Evolutionary conservation across 768 basidiomycete species (phyloP).

Genomic region (Leucocoprinus sp.): DNA sequence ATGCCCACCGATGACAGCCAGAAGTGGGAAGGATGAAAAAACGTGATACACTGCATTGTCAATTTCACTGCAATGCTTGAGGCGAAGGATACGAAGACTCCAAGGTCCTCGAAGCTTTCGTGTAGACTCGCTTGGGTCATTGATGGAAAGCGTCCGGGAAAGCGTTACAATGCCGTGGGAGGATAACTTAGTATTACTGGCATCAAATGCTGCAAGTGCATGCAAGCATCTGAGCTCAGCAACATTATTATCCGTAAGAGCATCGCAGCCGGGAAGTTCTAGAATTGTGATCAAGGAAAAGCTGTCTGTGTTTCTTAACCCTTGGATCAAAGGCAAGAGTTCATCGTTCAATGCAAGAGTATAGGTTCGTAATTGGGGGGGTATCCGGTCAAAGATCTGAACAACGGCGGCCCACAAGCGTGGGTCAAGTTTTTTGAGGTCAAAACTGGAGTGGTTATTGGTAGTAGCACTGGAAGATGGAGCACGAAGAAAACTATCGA

Average conservation of each 20-base stretch:
- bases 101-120: slow-evolving; percentile 38
- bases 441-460: slow-evolving; percentile 24
- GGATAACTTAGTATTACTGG: slow-evolving; percentile 43
- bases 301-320: slow-evolving; percentile 40
- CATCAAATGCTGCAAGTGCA: slow-evolving; percentile 56
- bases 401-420: slow-evolving; percentile 53
- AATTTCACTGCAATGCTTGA: slow-evolving; percentile 46
- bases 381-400: slow-evolving; percentile 52
- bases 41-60: slow-evolving; percentile 32
- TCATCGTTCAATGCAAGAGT: slow-evolving; percentile 45
- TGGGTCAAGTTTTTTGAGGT: slow-evolving; percentile 35
- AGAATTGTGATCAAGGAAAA: slow-evolving; percentile 64
- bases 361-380: slow-evolving; percentile 31
- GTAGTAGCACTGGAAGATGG: not conserved
- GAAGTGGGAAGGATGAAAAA: slow-evolving; percentile 44
- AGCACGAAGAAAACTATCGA: not conserved
- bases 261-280: slow-evolving; percentile 43
- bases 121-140: slow-evolving; percentile 17
- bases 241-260: slow-evolving; percentile 54
- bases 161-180: slow-evolving; percentile 46
- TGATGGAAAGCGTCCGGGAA: slow-evolving; percentile 35
- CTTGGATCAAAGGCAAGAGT: slow-evolving; percentile 49
- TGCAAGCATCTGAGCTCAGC: slow-evolving; percentile 41
- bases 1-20: slow-evolving; percentile 50
- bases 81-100: slow-evolving; percentile 48